These are phyloP conservation scores for Diaporthe vexans DNA, from an alignment of 2,329 filamentous ascomycete species.

Conservation along the genomic window DNA sequence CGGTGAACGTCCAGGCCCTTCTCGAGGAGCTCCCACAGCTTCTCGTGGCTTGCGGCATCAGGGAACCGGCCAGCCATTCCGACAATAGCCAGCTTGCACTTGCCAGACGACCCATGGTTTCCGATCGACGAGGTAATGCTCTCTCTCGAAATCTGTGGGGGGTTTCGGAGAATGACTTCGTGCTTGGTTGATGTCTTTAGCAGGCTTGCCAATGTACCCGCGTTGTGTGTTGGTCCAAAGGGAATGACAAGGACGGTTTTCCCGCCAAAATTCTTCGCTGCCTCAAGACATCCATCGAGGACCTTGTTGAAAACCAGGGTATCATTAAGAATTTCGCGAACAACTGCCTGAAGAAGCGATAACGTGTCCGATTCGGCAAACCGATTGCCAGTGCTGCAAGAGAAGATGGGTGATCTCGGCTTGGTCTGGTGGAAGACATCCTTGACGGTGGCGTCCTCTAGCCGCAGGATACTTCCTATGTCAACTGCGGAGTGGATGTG, in stretches of 20 bases:
- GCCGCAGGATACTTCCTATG: conserved; percentile 60
- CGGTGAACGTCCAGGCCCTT: conserved; percentile 82
- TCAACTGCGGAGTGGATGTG: conserved; percentile 64
- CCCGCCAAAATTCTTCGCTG: conserved; percentile 56
- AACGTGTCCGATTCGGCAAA: conserved; percentile 57
- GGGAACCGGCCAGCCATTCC: conserved; percentile 86
- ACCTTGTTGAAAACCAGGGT: conserved; percentile 63
- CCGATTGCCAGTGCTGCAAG: conserved; percentile 61
- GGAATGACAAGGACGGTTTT: conserved; percentile 62
- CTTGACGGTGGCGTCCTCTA: conserved; percentile 56
- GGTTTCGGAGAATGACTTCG: conserved; percentile 57
- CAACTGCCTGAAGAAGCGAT: conserved; percentile 58
- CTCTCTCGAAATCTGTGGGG: conserved; percentile 53
- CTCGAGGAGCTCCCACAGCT: conserved; percentile 81
- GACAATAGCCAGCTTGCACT: conserved; percentile 85
- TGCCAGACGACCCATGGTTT: conserved; percentile 61
- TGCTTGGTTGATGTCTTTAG: conserved; percentile 59
- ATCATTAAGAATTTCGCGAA: conserved; percentile 65
- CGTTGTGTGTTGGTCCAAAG: conserved; percentile 64
- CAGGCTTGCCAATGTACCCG: conserved; percentile 59
- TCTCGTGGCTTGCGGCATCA: conserved; percentile 77
- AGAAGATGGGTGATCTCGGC: conserved; percentile 65
- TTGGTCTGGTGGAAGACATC: conserved; percentile 57
- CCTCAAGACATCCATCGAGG: conserved; percentile 61
- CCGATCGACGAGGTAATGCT: conserved; percentile 55